Percentiles rank a stretch among this genome's conserved stretches.
Conservation (phyloP, 139 green algal genomes). For the Desmodesmus armatus region DNA sequence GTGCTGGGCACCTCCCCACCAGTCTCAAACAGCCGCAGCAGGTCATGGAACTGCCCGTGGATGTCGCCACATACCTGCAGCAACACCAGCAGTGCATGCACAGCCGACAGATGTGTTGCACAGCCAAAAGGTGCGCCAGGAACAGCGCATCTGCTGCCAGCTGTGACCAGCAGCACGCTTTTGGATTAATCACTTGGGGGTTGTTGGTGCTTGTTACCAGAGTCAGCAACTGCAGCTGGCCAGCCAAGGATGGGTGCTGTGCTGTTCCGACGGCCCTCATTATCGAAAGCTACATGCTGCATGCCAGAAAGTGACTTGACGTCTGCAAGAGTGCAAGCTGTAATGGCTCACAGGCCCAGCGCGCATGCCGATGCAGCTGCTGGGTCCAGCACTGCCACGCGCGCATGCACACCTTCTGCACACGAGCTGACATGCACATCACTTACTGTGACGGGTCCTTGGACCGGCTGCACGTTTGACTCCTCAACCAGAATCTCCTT, state of each 20-base stretch:
- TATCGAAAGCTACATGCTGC: too few relatives aligned
- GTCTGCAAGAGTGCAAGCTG: too few relatives aligned
- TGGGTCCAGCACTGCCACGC: too few relatives aligned
- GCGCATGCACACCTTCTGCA: too few relatives aligned
- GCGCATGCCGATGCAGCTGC: neutral
- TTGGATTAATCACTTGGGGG: too few relatives aligned
- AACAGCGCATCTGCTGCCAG: too few relatives aligned
- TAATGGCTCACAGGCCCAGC: neutral
- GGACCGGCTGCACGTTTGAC: constrained; percentile 98
- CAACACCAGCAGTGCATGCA: neutral
- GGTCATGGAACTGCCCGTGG: constrained; percentile 99
- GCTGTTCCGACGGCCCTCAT: neutral
- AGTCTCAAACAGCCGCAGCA: constrained; percentile 98
- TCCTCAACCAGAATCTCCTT: constrained; percentile 99
- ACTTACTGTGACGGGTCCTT: constrained; percentile 94
- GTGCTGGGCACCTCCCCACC: constrained; percentile 95
- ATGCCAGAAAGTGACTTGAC: too few relatives aligned
- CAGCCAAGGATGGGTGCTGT: neutral
- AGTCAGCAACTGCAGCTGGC: neutral
- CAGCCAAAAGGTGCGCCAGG: too few relatives aligned
- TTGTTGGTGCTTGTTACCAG: too few relatives aligned
- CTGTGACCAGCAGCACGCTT: too few relatives aligned
- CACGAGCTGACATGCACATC: neutral
- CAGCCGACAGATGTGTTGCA: too few relatives aligned
- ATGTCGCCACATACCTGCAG: constrained; percentile 98